These are phyloP conservation scores for Centrapalus pauciflorus DNA, from an alignment of 129 eudicot genomes.

Conservation along the genomic window DNA sequence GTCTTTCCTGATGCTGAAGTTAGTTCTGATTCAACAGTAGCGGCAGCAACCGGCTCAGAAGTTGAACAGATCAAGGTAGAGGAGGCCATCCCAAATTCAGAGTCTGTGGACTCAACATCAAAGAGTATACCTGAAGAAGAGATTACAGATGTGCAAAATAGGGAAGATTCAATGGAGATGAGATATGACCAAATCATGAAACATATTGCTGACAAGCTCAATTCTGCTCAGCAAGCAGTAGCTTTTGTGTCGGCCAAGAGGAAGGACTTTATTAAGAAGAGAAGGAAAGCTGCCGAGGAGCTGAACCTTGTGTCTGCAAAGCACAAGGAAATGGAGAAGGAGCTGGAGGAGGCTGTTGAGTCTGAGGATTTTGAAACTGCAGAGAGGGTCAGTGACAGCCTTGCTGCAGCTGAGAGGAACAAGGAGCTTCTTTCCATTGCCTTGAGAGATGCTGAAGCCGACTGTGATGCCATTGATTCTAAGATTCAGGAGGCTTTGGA, in stretches of 20 bases:
- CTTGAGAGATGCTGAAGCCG: slow-evolving; percentile 54
- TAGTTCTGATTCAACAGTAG: not conserved
- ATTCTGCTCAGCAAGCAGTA: slow-evolving; percentile 27
- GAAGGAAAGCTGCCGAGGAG: slow-evolving; percentile 57
- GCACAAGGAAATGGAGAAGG: slow-evolving; percentile 61
- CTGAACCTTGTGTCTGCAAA: slow-evolving; percentile 38
- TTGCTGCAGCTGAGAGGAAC: slow-evolving; percentile 61
- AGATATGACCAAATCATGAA: slow-evolving; percentile 37
- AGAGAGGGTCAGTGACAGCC: slow-evolving; percentile 58
- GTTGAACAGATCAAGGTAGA: not conserved
- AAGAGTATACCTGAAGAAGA: slow-evolving; percentile 16
- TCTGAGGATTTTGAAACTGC: slow-evolving; percentile 83
- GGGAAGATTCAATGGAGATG: slow-evolving; percentile 28
- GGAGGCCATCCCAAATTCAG: not conserved
- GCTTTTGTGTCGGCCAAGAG: slow-evolving; percentile 33
- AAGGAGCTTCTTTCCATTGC: slow-evolving; percentile 44
- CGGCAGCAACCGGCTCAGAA: not conserved
- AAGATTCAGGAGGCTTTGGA: slow-evolving; percentile 61
- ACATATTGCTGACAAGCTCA: slow-evolving; percentile 39
- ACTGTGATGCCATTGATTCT: slow-evolving; percentile 60
- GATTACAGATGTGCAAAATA: not conserved
- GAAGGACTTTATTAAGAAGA: slow-evolving; percentile 46
- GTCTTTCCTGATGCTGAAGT: not conserved
- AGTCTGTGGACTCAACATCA: not conserved
- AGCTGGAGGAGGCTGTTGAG: slow-evolving; percentile 78